Base-by-base conservation (phyloP, 2,329 filamentous ascomycete species). In the Botryosphaeria agaves region DNA sequence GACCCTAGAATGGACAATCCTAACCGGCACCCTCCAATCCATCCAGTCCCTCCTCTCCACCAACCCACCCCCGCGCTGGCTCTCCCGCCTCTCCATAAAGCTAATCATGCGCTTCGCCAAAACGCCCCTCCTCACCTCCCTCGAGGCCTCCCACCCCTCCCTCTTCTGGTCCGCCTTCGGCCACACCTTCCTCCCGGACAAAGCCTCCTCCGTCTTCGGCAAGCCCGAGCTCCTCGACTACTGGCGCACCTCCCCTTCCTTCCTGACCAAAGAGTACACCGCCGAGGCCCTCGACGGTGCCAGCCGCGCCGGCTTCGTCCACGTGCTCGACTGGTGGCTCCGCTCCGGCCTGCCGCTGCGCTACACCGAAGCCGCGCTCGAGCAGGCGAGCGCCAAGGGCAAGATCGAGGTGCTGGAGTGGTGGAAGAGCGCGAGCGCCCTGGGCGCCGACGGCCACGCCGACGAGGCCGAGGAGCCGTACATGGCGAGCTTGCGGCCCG, bases 291-390 rank as follows among this genome's bases (percentile, higher is more conserved):
- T 95, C 16, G 84, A 95, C 46, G 79, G 79, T 18, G 87, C 87
- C 5, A 91, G 81, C 2, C 76, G 78, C 32, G 77, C 82, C 34
- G 85, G 87, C 4, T 89, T 84, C 41, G 68, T 91, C 9, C 71
- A 81, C 38, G 76, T 92, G 0, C 65, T 95, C 1, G 80, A 93
- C 44, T 92, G 83, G 80, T 95, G 87, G 87, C 78, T 79, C 48
- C 67, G 76, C 14, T 82, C 77, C 0, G 79, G 78, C 1, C 62
- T 94, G 2, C 72, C 76, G 2, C 63, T 94, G 14, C 76, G 81
- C 40, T 93, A 89, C 52, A 92, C 80, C 7, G 83, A 93, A 49
- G 67, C 74, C 4, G 82, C 87, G 0, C 67, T 95, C 12, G 87
- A 94, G 52, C 78, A 85, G 44, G 85, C 87, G 18, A 87, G 78